Conservation (phyloP, 192 early-diverging fungal genomes). For the Lobosporangium transversale region DNA sequence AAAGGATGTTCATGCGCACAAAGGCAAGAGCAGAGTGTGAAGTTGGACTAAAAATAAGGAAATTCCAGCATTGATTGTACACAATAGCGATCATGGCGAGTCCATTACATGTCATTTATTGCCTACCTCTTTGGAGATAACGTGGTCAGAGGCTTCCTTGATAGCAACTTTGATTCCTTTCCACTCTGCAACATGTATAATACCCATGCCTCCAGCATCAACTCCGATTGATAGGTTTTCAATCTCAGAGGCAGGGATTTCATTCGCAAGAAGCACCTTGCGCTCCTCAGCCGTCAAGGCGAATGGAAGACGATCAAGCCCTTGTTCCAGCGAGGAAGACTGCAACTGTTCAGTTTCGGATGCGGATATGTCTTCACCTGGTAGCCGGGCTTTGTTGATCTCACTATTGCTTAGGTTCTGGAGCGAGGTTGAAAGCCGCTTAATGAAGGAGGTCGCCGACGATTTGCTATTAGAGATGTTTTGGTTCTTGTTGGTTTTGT, state of each 20-base stretch:
- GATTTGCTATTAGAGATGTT: neutral
- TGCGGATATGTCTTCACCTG: neutral
- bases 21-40: too few species aligned
- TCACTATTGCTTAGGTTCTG: neutral
- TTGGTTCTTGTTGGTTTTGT: neutral
- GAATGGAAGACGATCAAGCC: conserved; percentile 1
- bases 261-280: conserved; percentile 47
- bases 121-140: conserved; percentile 48
- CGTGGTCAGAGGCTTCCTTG: conserved; percentile 37
- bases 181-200: conserved; percentile 49
- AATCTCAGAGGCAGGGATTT: conserved; percentile 46
- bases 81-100: too few species aligned
- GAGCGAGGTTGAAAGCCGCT: conserved; percentile 13
- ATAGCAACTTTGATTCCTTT: conserved; percentile 47
- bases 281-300: conserved; percentile 30
- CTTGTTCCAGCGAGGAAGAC: conserved; percentile 31
- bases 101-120: neutral
- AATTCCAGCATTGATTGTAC: too few species aligned
- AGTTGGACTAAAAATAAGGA: too few species aligned
- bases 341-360: neutral
- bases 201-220: conserved; percentile 51
- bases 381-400: neutral
- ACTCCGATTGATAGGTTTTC: conserved; percentile 42
- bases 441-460: neutral
- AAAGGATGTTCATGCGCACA: too few species aligned